Percentiles rank a stretch among this genome's conserved stretches.
Evolutionary conservation across 2,329 filamentous ascomycete species (phyloP).

Genomic region (Paecilomyces fulvus): DNA sequence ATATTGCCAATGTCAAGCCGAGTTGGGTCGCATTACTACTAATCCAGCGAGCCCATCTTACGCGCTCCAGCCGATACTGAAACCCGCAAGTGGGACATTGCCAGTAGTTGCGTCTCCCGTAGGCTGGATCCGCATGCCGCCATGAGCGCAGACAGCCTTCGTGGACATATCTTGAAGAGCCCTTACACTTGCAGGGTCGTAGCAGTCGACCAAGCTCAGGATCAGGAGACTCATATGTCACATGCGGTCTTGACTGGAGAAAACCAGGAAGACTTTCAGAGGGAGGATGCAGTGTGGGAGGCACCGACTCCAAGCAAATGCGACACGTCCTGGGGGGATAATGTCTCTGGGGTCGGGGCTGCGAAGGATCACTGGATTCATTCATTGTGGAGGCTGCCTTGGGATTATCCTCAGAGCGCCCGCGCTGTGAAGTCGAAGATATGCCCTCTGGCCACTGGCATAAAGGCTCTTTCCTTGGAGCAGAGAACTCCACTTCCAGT

Average conservation of each 20-base stretch:
- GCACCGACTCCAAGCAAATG: slow-evolving; percentile 73
- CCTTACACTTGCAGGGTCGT: slow-evolving; percentile 87
- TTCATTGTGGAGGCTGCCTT: slow-evolving; percentile 5
- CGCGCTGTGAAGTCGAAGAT: slow-evolving; percentile 1
- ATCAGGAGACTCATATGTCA: slow-evolving; percentile 67
- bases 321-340: slow-evolving; percentile 72
- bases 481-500: background rate
- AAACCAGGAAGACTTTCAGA: slow-evolving; percentile 48
- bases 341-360: slow-evolving; percentile 32
- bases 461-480: background rate
- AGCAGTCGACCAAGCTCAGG: slow-evolving; percentile 68
- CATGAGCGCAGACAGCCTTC: slow-evolving; percentile 79
- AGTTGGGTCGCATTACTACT: slow-evolving; percentile 60
- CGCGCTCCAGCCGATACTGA: slow-evolving; percentile 66
- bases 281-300: slow-evolving; percentile 50
- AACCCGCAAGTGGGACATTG: slow-evolving; percentile 84
- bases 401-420: background rate
- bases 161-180: slow-evolving; percentile 87
- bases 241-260: slow-evolving; percentile 48
- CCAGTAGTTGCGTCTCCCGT: slow-evolving; percentile 64
- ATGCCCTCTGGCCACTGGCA: slow-evolving; percentile 7
- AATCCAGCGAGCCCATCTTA: slow-evolving; percentile 65
- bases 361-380: slow-evolving; percentile 9
- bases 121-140: slow-evolving; percentile 63
- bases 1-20: slow-evolving; percentile 60